Percentiles rank a stretch among this genome's conserved stretches.
These are phyloP conservation scores for Lasiosphaeria hispida DNA, from an alignment of 495 filamentous ascomycete species.

Conservation along the genomic window DNA sequence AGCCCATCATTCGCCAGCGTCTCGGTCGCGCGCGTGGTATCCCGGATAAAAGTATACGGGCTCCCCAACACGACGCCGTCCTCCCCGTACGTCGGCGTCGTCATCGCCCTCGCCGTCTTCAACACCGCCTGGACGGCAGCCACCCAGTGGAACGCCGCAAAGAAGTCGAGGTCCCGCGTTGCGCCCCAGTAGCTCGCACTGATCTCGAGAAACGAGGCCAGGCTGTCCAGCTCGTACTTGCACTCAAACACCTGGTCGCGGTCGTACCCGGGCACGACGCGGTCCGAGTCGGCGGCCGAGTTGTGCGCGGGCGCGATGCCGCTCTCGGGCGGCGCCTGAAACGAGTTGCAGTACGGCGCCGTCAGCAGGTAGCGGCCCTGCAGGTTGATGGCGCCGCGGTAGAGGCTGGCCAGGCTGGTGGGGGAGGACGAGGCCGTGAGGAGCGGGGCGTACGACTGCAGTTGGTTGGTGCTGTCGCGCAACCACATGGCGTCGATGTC, in stretches of 20 bases:
- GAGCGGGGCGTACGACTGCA: constrained; percentile 61
- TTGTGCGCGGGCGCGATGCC: constrained; percentile 40
- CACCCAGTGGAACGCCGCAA: constrained; percentile 55
- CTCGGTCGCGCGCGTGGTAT: constrained; percentile 54
- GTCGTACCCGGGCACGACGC: constrained; percentile 22
- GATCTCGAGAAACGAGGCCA: constrained; percentile 63
- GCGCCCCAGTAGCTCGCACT: constrained; percentile 56
- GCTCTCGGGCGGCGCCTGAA: constrained; percentile 58
- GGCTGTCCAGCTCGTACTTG: constrained; percentile 68
- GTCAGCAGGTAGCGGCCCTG: constrained; percentile 58
- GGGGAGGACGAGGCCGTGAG: constrained; percentile 42
- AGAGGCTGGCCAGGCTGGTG: constrained; percentile 56
- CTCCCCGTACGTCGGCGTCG: constrained; percentile 53
- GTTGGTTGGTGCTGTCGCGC: constrained; percentile 64
- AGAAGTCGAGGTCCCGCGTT: constrained; percentile 58
- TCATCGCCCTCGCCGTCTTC: constrained; percentile 48
- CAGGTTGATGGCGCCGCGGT: constrained; percentile 58
- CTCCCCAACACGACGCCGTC: constrained; percentile 51
- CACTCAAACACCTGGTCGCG: constrained; percentile 42
- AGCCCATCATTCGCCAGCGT: constrained; percentile 58
- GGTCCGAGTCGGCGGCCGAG: constrained; percentile 16
- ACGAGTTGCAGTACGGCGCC: constrained; percentile 60
- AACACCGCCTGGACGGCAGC: constrained; percentile 50
- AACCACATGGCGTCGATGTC: constrained; percentile 82
- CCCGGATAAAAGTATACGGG: constrained; percentile 58